Evolutionary conservation across 1,139 yeast genomes (phyloP).

Genomic region (Pneumocystis carinii): DNA sequence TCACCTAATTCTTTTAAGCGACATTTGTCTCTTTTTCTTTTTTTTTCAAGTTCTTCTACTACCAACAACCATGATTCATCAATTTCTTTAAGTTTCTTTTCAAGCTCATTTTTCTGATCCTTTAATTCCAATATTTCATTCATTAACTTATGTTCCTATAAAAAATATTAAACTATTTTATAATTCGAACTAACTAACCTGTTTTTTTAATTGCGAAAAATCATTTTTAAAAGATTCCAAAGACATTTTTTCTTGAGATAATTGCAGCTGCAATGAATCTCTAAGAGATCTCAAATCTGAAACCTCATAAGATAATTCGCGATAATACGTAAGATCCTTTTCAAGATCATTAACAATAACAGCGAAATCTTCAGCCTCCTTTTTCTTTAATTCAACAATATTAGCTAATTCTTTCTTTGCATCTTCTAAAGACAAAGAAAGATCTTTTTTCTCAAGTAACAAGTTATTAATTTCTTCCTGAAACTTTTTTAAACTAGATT

Average conservation of each 20-base stretch:
- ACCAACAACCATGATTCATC: conserved; percentile 6
- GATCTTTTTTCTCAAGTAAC: background rate
- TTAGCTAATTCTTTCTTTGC: conserved; percentile 10
- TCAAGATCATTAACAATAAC: background rate
- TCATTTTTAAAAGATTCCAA: background rate
- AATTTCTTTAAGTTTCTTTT: conserved; percentile 5
- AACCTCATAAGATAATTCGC: background rate
- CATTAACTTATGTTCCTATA: conserved; percentile 4
- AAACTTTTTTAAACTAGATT: background rate
- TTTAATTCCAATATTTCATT: conserved; percentile 9
- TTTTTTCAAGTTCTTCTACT: conserved; percentile 9
- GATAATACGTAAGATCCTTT: background rate
- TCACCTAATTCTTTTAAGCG: conserved; percentile 4
- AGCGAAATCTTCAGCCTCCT: background rate
- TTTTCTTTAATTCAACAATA: conserved; percentile 5
- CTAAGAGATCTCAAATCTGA: background rate
- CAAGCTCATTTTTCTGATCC: conserved; percentile 5
- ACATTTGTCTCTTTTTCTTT: conserved; percentile 5
- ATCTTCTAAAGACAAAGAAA: conserved; percentile 5
- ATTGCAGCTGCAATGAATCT: background rate
- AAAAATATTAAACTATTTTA: background rate
- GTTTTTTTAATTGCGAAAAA: background rate
- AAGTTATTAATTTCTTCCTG: background rate
- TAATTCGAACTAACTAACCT: conserved; percentile 1
- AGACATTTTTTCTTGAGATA: background rate